These are phyloP conservation scores for Aegilops sharonensis DNA, from an alignment of 176 grass and related monocot species.

Conservation along the genomic window DNA sequence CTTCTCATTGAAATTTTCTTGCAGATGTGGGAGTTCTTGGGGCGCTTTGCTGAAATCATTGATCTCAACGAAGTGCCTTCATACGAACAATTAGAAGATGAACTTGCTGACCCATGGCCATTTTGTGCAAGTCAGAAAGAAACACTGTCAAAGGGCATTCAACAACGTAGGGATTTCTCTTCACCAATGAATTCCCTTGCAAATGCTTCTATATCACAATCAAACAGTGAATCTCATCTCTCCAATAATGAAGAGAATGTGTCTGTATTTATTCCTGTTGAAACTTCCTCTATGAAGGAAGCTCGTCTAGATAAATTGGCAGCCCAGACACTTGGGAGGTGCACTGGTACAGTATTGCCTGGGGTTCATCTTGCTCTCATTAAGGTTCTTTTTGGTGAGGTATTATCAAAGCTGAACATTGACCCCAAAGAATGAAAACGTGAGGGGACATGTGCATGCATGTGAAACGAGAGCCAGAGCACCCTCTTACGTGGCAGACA, in stretches of 20 bases:
- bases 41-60: constrained; percentile 72
- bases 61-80: constrained; percentile 77
- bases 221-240: constrained; percentile 47
- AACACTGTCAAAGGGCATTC: constrained; percentile 35
- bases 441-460: too few species aligned
- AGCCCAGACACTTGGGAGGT: constrained; percentile 67
- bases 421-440: too few species aligned
- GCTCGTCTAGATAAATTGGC: constrained; percentile 61
- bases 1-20: constrained; percentile 29
- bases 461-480: too few species aligned
- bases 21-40: constrained; percentile 86
- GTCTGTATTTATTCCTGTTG: constrained; percentile 62
- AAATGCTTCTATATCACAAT: constrained; percentile 50
- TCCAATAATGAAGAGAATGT: constrained; percentile 49
- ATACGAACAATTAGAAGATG: constrained; percentile 85
- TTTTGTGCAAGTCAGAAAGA: constrained; percentile 46
- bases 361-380: constrained; percentile 71
- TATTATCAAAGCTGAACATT: too few species aligned
- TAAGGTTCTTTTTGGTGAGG: constrained; percentile 36
- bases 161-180: constrained; percentile 41
- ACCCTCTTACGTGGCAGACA: too few species aligned
- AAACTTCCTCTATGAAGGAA: constrained; percentile 63
- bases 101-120: constrained; percentile 96
- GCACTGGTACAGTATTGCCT: constrained; percentile 62
- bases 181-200: constrained; percentile 40